Conservation (phyloP, 345 rosid species). For the Turnera subulata region DNA sequence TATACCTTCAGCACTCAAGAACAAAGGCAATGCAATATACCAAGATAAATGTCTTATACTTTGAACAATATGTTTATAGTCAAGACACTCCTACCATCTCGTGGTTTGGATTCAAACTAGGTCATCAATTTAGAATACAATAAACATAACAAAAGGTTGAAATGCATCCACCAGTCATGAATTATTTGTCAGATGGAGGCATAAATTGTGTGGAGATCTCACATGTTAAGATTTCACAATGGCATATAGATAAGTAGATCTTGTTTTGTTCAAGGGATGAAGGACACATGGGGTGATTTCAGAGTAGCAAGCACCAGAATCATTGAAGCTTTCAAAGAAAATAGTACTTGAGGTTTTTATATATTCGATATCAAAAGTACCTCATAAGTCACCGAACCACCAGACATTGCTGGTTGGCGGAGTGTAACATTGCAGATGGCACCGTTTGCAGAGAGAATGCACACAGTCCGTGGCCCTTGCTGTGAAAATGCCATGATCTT, state of each 20-base stretch:
- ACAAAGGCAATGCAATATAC: no score
- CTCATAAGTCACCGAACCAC: conserved; percentile 68
- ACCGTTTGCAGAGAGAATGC: conserved; percentile 90
- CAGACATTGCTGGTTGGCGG: conserved; percentile 50
- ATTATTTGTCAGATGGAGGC: no score
- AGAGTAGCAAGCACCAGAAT: neutral
- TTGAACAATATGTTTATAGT: neutral
- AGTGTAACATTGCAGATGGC: conserved; percentile 68
- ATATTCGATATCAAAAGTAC: conserved; percentile 29
- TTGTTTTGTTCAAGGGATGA: no score
- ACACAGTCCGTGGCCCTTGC: conserved; percentile 77
- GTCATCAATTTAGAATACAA: no score
- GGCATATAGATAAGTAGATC: no score
- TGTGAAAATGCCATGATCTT: conserved; percentile 66
- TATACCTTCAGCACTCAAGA: no score
- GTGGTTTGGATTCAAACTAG: no score
- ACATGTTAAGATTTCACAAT: no score
- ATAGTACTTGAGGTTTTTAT: neutral
- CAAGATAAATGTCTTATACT: neutral
- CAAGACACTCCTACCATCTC: neutral
- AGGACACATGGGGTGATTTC: no score
- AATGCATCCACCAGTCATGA: no score
- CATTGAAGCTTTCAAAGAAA: neutral
- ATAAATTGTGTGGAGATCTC: no score
- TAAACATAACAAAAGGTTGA: no score